A percentile compares a stretch with the other conserved stretches of the same genome.
These are phyloP conservation scores for Auricularia sp. DNA, from an alignment of 768 basidiomycete species.

Conservation along the genomic window DNA sequence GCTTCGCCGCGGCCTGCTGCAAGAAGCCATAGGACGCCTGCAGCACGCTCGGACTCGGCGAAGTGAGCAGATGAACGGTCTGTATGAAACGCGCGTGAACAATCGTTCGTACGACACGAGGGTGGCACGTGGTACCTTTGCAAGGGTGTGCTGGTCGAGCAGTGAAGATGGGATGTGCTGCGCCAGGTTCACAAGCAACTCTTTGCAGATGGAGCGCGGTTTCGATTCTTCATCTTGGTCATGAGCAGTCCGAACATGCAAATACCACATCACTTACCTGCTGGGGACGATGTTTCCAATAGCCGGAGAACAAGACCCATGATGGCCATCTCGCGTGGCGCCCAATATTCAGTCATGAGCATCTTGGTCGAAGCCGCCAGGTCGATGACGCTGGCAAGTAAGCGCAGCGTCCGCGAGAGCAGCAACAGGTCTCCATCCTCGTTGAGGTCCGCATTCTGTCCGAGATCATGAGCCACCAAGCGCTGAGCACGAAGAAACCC, in stretches of 20 bases:
- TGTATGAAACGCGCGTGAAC: slow-evolving; percentile 18
- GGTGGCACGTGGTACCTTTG: slow-evolving; percentile 35
- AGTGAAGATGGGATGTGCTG: slow-evolving; percentile 54
- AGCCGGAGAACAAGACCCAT: slow-evolving; percentile 53
- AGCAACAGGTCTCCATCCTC: slow-evolving; percentile 50
- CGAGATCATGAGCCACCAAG: slow-evolving; percentile 1
- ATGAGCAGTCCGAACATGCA: not conserved
- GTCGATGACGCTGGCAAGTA: slow-evolving; percentile 62
- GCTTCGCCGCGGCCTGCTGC: slow-evolving; percentile 53
- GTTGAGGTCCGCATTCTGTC: slow-evolving; percentile 46
- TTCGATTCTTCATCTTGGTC: slow-evolving; percentile 22
- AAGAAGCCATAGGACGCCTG: slow-evolving; percentile 69
- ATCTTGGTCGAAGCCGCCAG: slow-evolving; percentile 61
- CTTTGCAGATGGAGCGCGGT: slow-evolving; percentile 59
- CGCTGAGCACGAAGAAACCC: no score
- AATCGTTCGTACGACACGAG: not conserved
- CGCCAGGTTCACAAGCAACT: slow-evolving; percentile 57
- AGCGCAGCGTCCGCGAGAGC: slow-evolving; percentile 57
- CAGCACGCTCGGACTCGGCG: slow-evolving; percentile 55
- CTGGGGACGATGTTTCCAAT: slow-evolving; percentile 29
- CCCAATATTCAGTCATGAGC: slow-evolving; percentile 54
- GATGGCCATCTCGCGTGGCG: slow-evolving; percentile 39
- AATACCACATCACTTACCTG: slow-evolving; percentile 32
- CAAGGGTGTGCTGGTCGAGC: slow-evolving; percentile 51
- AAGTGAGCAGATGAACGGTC: slow-evolving; percentile 74